Evolutionary conservation across 345 rosid species (phyloP), one percentile per base, ranked within the genome.

Genomic region (Murraya koenigii): DNA sequence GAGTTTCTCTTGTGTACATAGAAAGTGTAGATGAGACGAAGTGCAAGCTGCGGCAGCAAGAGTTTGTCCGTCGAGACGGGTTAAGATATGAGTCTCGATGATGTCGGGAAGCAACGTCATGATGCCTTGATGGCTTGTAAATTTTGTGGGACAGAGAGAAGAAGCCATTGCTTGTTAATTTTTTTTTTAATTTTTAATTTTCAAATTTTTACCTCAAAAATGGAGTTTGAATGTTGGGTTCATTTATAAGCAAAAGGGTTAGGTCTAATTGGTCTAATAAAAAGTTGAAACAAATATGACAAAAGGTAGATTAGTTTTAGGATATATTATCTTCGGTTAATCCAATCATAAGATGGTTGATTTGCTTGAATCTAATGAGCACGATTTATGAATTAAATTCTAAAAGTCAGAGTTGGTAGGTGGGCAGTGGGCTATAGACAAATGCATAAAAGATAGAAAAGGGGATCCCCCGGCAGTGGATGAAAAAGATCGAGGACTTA

Each of bases 51-150:
- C 33, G 47, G 95, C 71, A 17, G 87, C 89, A 26, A 94, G 89
- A 26, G 97, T 58, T 6, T 86, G 85, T 59, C 93, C 94, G 75
- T 94, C 95, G 62, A 94, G 93, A n/a, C 86, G 86, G 54, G 89
- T 79, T 76, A 94, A 76, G 89, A 94, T 83, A 52, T 88, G 88
- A 67, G 88, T 41, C 10, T 39, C 81, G 66, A 94, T 54, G 75
- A 92, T 78, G 78, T 94, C 97, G 0, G 84, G 82, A 56, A 85
- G 92, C 75, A 92, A 47, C 61, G 85, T 11, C 75, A 84, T 76
- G 85, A 90, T 41, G 62, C 67, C 47, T 61, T 36, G 62, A 20
- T 33, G 32, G 30, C 13, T 4, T 68, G 77, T 15, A 14, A 66
- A 2, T 3, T 69, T 13, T 38, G 80, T 0, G 14, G 54, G 38